Conservation (phyloP, 192 early-diverging fungal genomes). For the Backusella liffmaniae region DNA sequence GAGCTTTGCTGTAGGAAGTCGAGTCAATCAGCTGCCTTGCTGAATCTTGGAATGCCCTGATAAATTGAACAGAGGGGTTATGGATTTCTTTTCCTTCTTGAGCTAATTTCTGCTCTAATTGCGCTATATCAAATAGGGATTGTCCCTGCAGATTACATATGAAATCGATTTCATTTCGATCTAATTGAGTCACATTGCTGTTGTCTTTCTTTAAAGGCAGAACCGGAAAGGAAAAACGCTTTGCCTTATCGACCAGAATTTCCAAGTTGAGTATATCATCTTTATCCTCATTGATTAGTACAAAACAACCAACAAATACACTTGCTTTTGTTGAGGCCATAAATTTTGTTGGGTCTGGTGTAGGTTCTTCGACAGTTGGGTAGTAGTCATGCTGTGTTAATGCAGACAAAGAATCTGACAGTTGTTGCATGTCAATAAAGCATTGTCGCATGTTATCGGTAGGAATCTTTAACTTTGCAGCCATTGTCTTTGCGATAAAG, state of each 20-base stretch:
- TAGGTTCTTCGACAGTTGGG: background rate
- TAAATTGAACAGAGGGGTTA: slow-evolving; percentile 1
- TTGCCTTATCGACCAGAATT: slow-evolving; percentile 26
- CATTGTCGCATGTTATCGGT: slow-evolving; percentile 29
- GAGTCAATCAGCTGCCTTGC: slow-evolving; percentile 12
- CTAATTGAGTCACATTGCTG: background rate
- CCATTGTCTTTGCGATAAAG: slow-evolving; percentile 37
- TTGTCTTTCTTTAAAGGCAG: slow-evolving; percentile 19
- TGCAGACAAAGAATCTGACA: slow-evolving; percentile 10
- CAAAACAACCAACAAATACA: slow-evolving; percentile 23
- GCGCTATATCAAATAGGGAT: slow-evolving; percentile 13
- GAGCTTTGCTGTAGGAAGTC: slow-evolving; percentile 14
- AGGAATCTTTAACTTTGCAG: slow-evolving; percentile 23
- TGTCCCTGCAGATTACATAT: background rate
- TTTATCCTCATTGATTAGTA: slow-evolving; percentile 19
- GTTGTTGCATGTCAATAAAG: slow-evolving; percentile 31
- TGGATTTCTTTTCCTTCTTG: background rate
- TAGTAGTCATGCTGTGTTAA: background rate
- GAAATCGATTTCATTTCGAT: slow-evolving; percentile 4
- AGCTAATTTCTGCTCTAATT: slow-evolving; percentile 6
- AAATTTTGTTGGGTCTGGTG: slow-evolving; percentile 3
- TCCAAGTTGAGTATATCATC: slow-evolving; percentile 8
- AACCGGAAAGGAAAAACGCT: slow-evolving; percentile 23
- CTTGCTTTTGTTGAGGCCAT: background rate
- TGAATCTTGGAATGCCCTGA: slow-evolving; percentile 6